phyloP scores from a whole-genome alignment of 2,329 filamentous ascomycete species.

The Beauveria varroae region DNA sequence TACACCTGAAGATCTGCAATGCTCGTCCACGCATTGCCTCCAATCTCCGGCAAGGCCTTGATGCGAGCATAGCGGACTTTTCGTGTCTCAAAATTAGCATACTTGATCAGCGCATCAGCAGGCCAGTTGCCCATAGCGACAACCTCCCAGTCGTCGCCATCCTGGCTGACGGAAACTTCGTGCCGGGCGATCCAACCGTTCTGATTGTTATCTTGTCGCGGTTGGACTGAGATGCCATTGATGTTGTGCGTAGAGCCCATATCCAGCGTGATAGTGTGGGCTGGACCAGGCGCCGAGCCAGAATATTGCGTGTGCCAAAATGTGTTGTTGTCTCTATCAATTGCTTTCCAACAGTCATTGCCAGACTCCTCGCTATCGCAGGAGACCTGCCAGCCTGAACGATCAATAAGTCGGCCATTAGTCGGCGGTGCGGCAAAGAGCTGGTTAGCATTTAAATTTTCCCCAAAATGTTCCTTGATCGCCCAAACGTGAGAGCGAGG shows the following conservation, averaged over 20 bases:
- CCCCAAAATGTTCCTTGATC: not conserved
- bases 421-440: slow-evolving; percentile 1
- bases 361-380: slow-evolving; percentile 22
- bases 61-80: slow-evolving; percentile 24
- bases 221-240: slow-evolving; percentile 23
- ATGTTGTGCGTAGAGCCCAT: slow-evolving; percentile 19
- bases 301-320: slow-evolving; percentile 22
- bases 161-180: slow-evolving; percentile 21
- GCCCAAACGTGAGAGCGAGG: not conserved
- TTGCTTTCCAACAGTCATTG: slow-evolving; percentile 21
- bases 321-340: slow-evolving; percentile 22
- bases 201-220: slow-evolving; percentile 19
- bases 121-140: slow-evolving; percentile 23
- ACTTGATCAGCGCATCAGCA: slow-evolving; percentile 22
- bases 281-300: slow-evolving; percentile 8
- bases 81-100: slow-evolving; percentile 25
- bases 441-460: not conserved
- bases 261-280: slow-evolving; percentile 25
- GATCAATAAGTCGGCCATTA: not conserved
- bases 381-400: slow-evolving; percentile 19
- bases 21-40: slow-evolving; percentile 23
- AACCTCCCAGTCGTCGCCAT: slow-evolving; percentile 19
- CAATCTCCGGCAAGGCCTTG: slow-evolving; percentile 21
- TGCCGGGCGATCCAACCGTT: slow-evolving; percentile 25
- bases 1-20: slow-evolving; percentile 26